Evolutionary conservation across 352 stramenopile species (phyloP), one percentile per base, ranked within the genome.

Genomic region (Globisporangium emineosum): DNA sequence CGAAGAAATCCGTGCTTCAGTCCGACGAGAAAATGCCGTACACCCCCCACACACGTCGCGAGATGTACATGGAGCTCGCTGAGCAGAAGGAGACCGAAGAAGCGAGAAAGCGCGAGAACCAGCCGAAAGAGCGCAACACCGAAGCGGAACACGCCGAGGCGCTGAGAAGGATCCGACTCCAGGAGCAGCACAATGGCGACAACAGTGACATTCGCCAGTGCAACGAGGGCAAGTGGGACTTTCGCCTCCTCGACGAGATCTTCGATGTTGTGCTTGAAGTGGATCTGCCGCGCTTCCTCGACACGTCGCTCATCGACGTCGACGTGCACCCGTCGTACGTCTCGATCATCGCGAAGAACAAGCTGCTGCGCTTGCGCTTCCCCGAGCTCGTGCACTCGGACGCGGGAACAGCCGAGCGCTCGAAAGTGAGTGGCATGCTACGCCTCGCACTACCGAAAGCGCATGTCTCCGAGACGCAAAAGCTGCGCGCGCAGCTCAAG

Each of bases 61-160:
- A 93, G 45, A 98, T 98, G 72, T 98, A 98, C 70, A 76, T 93
- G 69, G 94, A 98, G 64, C 72, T 98, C 68, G 90, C 94, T 0
- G 88, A 97, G 64, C 91, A 98, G 72, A 98, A 98, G 60, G 74
- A 84, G 59, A 90, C 97, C 54, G 94, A 98, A 65, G 89, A 97
- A 32, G 83, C 87, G 43, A 77, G 83, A 32, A 75, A 91, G 57
- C 83, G 78, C 27, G 78, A 81, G 40, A 95, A 97, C 57, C 58
- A 85, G 58, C 91, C 93, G 21, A 86, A 76, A 43, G 86, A 98
- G 58, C 82, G 93, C 9, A 81, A 98, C 56, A 85, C 73, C n/a
- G 86, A 96, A 37, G 52, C 70, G 12, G 95, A 98, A 66, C 93
- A 98, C 64, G 66, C 73, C 13, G 70, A 87, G 40, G 66, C 74